A percentile compares a stretch with the other conserved stretches of the same genome.
Evolutionary conservation across 441 rosid genomes (phyloP).

Genomic region (Adansonia rubrostipa): DNA sequence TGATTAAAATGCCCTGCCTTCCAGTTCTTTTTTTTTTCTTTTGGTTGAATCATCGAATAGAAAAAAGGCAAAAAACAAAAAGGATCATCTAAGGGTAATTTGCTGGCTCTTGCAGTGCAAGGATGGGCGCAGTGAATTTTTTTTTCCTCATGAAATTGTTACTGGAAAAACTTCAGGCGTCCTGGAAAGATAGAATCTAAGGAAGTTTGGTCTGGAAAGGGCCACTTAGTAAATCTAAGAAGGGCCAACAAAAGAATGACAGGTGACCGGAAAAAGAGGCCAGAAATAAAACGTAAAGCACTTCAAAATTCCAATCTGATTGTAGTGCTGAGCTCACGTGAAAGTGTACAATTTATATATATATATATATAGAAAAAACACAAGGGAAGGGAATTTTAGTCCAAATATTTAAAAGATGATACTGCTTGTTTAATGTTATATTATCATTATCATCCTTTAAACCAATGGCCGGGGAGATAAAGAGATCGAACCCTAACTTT

Average conservation of each 20-base stretch:
- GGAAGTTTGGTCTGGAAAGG: constrained; percentile 4
- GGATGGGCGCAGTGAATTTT: not conserved
- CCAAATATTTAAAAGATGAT: not conserved
- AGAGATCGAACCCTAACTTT: not conserved
- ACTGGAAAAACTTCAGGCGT: not conserved
- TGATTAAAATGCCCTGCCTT: constrained; percentile 24
- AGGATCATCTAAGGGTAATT: constrained; percentile 4
- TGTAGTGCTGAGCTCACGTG: constrained; percentile 24
- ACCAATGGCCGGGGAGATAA: constrained; percentile 17
- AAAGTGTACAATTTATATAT: not conserved
- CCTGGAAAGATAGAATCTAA: not conserved
- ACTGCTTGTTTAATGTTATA: not conserved
- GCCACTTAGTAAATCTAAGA: constrained; percentile 26
- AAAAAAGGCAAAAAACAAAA: not conserved
- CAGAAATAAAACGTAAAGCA: constrained; percentile 45
- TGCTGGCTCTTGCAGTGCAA: constrained; percentile 13
- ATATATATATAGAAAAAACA: too few relatives aligned
- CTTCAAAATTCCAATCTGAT: constrained; percentile 17
- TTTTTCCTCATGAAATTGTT: constrained; percentile 12
- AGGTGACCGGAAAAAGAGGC: constrained; percentile 39
- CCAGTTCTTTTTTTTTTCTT: not conserved
- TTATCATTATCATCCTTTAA: not conserved
- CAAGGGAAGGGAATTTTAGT: constrained; percentile 27
- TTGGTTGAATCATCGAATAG: not conserved
- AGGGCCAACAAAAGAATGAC: constrained; percentile 27